Base-by-base conservation (phyloP, 1,284 basidiomycete genomes). In the Apiotrichum sp. region DNA sequence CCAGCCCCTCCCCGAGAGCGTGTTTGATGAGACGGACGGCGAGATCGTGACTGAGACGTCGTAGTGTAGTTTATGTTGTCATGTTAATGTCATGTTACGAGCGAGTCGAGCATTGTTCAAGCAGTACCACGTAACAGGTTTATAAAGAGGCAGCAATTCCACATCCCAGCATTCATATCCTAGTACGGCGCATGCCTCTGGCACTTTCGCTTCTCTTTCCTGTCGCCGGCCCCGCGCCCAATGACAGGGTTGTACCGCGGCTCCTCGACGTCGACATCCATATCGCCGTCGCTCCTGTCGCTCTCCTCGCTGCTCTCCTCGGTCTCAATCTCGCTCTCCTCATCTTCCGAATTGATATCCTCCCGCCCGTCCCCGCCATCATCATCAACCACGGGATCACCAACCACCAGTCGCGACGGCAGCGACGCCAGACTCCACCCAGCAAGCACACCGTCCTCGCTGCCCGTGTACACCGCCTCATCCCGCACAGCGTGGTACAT, bases 401-500 rank as follows among this genome's bases (percentile, higher is more conserved):
- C 75, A 2, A 66, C 58, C 1, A 65, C 6, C 39, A 75, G 58
- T 22, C 22, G 22, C n/a, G 9, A 6, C 6, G 67, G 62, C 13
- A 75, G 51, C 31, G 64, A 59, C 8, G 65, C 60, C 4, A 78
- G 59, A 14, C 65, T 68, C 74, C 76, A 78, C 8, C 75, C 73
- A 13, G 70, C 71, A 9, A 78, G 62, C 4, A 77, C 68, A 8
- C 73, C 73, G 56, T 77, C 75, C 63, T 77, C 75, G 5, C 69
- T 73, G 1, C 77, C 77, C 1, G 75, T 77, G 62, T 75, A 78
- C 6, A 78, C 51, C 8, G 70, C 74, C 53, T 74, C 67, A 53
- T 72, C 72, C 11, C 52, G n/a, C 10, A 65, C 31, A 46, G 74
- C 72, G 60, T 77, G 72, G 56, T 69, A 72, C 45, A 76, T 50